A percentile compares a stretch with the other conserved stretches of the same genome.
These are phyloP conservation scores for Chlamydomonas incerta DNA, from an alignment of 139 green algal genomes.

Conservation along the genomic window DNA sequence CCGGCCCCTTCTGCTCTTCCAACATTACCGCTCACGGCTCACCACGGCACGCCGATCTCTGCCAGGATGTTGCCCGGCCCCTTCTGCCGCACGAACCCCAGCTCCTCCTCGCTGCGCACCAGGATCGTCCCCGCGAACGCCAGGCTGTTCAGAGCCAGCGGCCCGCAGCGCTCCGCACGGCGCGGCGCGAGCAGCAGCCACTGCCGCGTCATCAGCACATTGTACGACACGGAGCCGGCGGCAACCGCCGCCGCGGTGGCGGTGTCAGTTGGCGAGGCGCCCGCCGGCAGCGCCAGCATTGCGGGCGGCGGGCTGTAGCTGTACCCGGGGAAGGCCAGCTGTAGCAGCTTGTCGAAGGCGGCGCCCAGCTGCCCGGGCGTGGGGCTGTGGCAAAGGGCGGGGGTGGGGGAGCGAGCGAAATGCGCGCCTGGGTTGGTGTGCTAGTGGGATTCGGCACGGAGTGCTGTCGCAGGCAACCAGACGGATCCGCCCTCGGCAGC, in stretches of 20 bases:
- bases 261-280: neutral
- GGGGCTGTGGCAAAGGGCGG: constrained; percentile 7
- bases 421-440: no score
- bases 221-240: constrained; percentile 37
- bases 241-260: constrained; percentile 13
- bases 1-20: no score
- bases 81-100: constrained; percentile 60
- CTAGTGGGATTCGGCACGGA: no score
- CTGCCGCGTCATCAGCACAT: constrained; percentile 19
- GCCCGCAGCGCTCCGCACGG: constrained; percentile 51
- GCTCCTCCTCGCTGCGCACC: constrained; percentile 66
- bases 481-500: no score
- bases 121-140: constrained; percentile 87
- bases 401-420: no score
- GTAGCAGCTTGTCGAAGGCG: constrained; percentile 19
- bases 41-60: constrained; percentile 65
- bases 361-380: constrained; percentile 14
- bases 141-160: constrained; percentile 75
- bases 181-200: constrained; percentile 65
- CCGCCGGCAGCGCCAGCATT: neutral
- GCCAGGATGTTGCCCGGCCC: constrained; percentile 68
- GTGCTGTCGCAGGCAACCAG: no score
- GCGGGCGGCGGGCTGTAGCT: neutral
- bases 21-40: no score
- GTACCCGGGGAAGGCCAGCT: constrained; percentile 25